Percentiles rank a stretch among this genome's conserved stretches.
phyloP scores from a whole-genome alignment of 2,329 filamentous ascomycete species.

The Dactylellina cionopaga region DNA sequence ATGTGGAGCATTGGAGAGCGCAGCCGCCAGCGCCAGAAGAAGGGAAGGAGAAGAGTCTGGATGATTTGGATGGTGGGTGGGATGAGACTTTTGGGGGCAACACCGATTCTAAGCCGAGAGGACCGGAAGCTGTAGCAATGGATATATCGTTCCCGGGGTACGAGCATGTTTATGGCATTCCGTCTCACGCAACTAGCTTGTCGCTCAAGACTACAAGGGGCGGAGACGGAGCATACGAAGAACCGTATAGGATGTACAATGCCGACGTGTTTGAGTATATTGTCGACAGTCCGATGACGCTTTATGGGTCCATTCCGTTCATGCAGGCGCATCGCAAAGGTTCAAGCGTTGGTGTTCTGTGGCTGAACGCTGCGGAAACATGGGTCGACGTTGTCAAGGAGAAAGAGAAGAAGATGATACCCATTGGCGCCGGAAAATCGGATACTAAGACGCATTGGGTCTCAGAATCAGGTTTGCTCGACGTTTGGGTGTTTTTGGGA shows the following conservation, averaged over 20 bases:
- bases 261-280: slow-evolving; percentile 98
- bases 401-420: slow-evolving; percentile 76
- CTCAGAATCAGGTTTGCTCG: slow-evolving; percentile 87
- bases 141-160: slow-evolving; percentile 94
- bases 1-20: slow-evolving; percentile 93
- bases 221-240: slow-evolving; percentile 81
- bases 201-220: slow-evolving; percentile 91
- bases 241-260: slow-evolving; percentile 96
- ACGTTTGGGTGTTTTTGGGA: slow-evolving; percentile 93
- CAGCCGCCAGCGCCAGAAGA: slow-evolving; percentile 68
- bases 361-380: slow-evolving; percentile 95
- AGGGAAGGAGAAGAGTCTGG: slow-evolving; percentile 62
- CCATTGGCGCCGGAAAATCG: slow-evolving; percentile 74
- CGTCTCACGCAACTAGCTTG: slow-evolving; percentile 87
- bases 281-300: slow-evolving; percentile 95
- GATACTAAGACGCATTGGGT: slow-evolving; percentile 92
- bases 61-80: slow-evolving; percentile 81
- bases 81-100: slow-evolving; percentile 95
- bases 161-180: slow-evolving; percentile 91
- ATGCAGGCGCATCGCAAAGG: slow-evolving; percentile 97
- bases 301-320: slow-evolving; percentile 96
- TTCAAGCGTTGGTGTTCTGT: slow-evolving; percentile 94
- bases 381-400: slow-evolving; percentile 94
- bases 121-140: slow-evolving; percentile 88
- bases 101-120: slow-evolving; percentile 89